These are phyloP conservation scores for Marasmius tenuissimus DNA, from an alignment of 1,284 basidiomycete species.

Conservation along the genomic window DNA sequence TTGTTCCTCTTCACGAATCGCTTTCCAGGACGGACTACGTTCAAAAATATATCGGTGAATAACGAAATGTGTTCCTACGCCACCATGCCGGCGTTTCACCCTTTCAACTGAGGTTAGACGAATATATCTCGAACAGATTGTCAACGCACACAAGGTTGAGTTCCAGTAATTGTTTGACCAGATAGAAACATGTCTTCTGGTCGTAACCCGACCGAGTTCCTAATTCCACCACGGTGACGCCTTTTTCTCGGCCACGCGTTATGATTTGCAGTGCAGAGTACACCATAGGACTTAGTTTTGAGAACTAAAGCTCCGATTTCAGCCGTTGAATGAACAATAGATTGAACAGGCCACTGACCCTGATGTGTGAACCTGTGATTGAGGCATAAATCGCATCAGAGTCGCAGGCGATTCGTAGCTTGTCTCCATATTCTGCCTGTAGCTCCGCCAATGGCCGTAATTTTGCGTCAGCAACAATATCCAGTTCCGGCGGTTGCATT, in stretches of 20 bases:
- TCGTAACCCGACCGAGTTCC: constrained; percentile 82
- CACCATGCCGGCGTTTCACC: constrained; percentile 72
- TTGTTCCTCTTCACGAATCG: constrained; percentile 66
- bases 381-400: constrained; percentile 73
- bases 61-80: constrained; percentile 73
- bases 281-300: constrained; percentile 80
- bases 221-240: constrained; percentile 77
- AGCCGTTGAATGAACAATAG: constrained; percentile 10
- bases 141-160: constrained; percentile 71
- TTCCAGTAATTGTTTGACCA: constrained; percentile 72
- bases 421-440: constrained; percentile 52
- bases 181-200: constrained; percentile 87
- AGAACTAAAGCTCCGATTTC: constrained; percentile 45
- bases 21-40: constrained; percentile 66
- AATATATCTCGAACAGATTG: neutral
- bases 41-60: constrained; percentile 81
- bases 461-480: constrained; percentile 54
- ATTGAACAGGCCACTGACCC: constrained; percentile 44
- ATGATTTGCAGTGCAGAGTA: constrained; percentile 87
- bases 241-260: constrained; percentile 74
- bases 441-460: constrained; percentile 54
- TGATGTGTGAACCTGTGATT: constrained; percentile 81
- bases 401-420: constrained; percentile 73
- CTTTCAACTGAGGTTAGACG: constrained; percentile 33
- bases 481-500: constrained; percentile 43